A percentile compares a stretch with the other conserved stretches of the same genome.
These are phyloP conservation scores for Venturiaceae sp. DNA, from an alignment of 2,329 filamentous ascomycete genomes.

Conservation along the genomic window DNA sequence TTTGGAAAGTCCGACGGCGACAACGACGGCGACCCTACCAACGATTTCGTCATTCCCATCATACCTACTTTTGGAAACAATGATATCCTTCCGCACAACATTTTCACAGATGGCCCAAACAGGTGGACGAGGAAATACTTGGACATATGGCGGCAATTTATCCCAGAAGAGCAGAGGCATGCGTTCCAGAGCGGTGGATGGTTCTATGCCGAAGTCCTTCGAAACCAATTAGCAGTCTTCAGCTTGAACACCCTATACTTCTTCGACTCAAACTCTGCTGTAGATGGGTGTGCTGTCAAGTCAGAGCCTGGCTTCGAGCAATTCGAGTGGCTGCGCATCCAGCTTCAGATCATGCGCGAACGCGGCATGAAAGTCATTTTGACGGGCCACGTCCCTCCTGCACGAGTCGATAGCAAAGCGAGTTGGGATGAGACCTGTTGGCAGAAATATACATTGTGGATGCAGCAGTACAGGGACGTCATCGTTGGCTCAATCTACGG, in stretches of 20 bases:
- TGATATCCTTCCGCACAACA: constrained; percentile 94
- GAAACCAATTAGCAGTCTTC: constrained; percentile 74
- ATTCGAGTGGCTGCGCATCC: constrained; percentile 89
- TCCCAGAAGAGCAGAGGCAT: constrained; percentile 86
- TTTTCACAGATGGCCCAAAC: constrained; percentile 78
- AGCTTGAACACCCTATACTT: constrained; percentile 96
- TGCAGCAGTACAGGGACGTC: constrained; percentile 84
- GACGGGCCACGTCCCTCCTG: constrained; percentile 89
- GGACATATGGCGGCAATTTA: constrained; percentile 74
- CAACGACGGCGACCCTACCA: constrained; percentile 36
- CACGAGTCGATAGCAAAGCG: constrained; percentile 72
- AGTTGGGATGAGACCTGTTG: constrained; percentile 96
- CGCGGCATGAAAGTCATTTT: constrained; percentile 90
- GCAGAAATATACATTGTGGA: constrained; percentile 93
- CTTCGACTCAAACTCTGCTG: constrained; percentile 84
- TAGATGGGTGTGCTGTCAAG: constrained; percentile 74
- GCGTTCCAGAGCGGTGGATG: constrained; percentile 87
- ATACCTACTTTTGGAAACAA: constrained; percentile 94
- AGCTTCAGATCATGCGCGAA: constrained; percentile 72
- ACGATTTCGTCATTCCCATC: constrained; percentile 64
- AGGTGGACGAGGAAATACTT: constrained; percentile 70
- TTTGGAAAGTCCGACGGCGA: constrained; percentile 51
- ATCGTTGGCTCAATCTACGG: constrained; percentile 72
- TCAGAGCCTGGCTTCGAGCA: constrained; percentile 87
- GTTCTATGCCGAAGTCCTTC: constrained; percentile 90